These are phyloP conservation scores for Hirschfeldia incana DNA, from an alignment of 345 rosid species.

Conservation along the genomic window DNA sequence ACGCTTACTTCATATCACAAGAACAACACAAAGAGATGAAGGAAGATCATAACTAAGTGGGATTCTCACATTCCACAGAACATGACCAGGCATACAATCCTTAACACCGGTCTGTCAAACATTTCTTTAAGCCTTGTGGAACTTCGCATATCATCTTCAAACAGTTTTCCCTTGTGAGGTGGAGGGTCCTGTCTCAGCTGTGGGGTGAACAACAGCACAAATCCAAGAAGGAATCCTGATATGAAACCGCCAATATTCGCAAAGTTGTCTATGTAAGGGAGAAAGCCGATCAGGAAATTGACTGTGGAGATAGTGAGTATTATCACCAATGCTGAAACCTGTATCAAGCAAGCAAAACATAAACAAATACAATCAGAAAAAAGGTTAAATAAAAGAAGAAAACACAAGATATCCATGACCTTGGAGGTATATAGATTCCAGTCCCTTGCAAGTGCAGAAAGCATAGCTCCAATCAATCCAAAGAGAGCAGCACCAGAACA, in stretches of 20 bases:
- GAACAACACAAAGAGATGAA: constrained; percentile 5
- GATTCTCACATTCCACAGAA: constrained; percentile 61
- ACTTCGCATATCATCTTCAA: constrained; percentile 46
- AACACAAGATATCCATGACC: constrained; percentile 46
- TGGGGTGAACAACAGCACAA: constrained; percentile 64
- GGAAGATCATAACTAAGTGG: neutral
- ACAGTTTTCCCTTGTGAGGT: constrained; percentile 50
- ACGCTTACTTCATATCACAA: constrained; percentile 4
- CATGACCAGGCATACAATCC: constrained; percentile 57
- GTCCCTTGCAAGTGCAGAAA: constrained; percentile 63
- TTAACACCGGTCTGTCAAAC: constrained; percentile 68
- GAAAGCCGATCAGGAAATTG: constrained; percentile 70
- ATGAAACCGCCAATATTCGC: constrained; percentile 75
- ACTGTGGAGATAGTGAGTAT: constrained; percentile 47
- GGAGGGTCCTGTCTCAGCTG: constrained; percentile 46
- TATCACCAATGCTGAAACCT: constrained; percentile 60
- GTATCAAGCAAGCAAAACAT: constrained; percentile 36
- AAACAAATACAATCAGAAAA: neutral
- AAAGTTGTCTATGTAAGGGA: constrained; percentile 70
- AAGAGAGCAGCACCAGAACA: constrained; percentile 66
- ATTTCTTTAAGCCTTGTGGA: constrained; percentile 54
- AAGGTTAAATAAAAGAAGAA: neutral
- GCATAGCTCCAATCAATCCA: constrained; percentile 81
- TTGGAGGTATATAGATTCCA: constrained; percentile 66
- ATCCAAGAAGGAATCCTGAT: constrained; percentile 77